Percentiles rank a stretch among this genome's conserved stretches.
These are phyloP conservation scores for Fraxinus velutina DNA, from an alignment of 305 asterid genomes.

Conservation along the genomic window DNA sequence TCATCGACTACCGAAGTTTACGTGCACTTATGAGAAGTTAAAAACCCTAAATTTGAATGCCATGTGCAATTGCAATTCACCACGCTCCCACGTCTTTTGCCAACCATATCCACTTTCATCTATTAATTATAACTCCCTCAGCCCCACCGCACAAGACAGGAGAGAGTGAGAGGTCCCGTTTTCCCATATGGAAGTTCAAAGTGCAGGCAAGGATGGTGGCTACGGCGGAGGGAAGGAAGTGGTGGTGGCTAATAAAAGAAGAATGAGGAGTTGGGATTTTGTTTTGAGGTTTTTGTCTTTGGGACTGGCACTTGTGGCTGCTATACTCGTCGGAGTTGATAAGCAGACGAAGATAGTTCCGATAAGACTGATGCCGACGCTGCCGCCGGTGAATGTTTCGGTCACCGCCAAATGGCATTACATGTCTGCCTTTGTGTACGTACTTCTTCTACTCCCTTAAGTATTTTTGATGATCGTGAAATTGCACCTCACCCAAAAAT, in stretches of 20 bases:
- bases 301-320: conserved; percentile 41
- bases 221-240: conserved; percentile 21
- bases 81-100: not conserved
- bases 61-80: not conserved
- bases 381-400: conserved; percentile 51
- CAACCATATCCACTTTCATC: conserved; percentile 1
- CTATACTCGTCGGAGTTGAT: conserved; percentile 47
- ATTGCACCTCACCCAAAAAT: not conserved
- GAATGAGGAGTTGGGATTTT: conserved; percentile 35
- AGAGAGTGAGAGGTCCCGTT: not conserved
- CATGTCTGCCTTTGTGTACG: conserved; percentile 65
- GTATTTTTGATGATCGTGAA: too few species aligned
- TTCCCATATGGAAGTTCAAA: conserved; percentile 27
- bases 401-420: conserved; percentile 51
- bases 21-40: not conserved
- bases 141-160: not conserved
- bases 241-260: conserved; percentile 33
- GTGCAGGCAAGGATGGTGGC: conserved; percentile 18
- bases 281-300: conserved; percentile 49
- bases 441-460: not conserved
- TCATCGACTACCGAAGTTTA: not conserved
- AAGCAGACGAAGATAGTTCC: conserved; percentile 41
- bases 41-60: not conserved
- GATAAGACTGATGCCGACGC: conserved; percentile 32
- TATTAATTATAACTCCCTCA: not conserved